Percentiles rank a stretch among this genome's conserved stretches.
phyloP scores from a whole-genome alignment of 257 asterid species.

The Solanum sejunctum region DNA sequence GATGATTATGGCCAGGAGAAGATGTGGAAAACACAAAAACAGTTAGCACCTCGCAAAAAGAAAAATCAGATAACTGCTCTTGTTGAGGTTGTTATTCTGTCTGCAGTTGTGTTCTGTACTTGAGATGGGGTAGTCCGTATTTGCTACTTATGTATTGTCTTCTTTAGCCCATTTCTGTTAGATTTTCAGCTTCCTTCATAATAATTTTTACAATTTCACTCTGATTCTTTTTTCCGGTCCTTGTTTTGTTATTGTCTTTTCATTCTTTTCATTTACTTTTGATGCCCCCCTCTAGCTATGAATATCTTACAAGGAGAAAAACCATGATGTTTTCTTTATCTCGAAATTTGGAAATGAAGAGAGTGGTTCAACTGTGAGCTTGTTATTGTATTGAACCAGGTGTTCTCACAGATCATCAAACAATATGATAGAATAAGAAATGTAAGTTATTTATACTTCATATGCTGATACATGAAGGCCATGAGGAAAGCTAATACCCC shows the following conservation, averaged over 20 bases:
- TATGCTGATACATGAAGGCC: background rate
- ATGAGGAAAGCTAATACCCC: background rate
- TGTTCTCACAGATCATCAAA: background rate
- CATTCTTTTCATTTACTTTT: background rate
- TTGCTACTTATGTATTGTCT: background rate
- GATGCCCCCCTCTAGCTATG: background rate
- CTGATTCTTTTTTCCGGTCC: background rate
- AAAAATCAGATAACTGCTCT: constrained; percentile 79
- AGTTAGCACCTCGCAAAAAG: constrained; percentile 75
- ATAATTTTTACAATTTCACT: background rate
- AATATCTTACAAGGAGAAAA: background rate
- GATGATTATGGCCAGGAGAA: constrained; percentile 98
- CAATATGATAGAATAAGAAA: background rate
- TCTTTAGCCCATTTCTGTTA: background rate
- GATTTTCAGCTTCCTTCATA: background rate
- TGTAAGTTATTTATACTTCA: background rate
- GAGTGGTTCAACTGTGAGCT: background rate
- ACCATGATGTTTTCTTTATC: background rate
- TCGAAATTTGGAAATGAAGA: background rate
- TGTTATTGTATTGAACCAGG: background rate
- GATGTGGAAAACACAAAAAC: constrained; percentile 93
- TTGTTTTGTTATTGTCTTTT: background rate
- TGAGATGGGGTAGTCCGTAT: background rate
- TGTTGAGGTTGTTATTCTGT: constrained; percentile 60
- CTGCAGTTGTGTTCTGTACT: background rate